Evolutionary conservation across 2,329 filamentous ascomycete species (phyloP).

Genomic region (Xylariales sp.): DNA sequence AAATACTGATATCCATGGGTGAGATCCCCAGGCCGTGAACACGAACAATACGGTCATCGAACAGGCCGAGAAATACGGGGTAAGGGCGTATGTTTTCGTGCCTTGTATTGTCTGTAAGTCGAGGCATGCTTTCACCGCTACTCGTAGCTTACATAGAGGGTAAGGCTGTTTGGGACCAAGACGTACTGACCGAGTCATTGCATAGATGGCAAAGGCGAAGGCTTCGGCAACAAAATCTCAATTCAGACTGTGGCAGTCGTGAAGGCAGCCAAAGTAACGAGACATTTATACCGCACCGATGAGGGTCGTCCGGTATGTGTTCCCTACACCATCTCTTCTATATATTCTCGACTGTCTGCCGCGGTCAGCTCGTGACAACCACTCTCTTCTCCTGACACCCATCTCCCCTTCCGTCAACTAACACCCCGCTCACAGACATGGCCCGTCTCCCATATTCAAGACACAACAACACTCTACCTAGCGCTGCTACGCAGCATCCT

Average conservation of each 20-base stretch:
- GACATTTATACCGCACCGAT: slow-evolving; percentile 39
- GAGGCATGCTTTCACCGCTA: neutral
- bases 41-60: slow-evolving; percentile 41
- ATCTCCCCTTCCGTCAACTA: neutral
- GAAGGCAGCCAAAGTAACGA: slow-evolving; percentile 34
- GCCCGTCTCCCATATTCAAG: slow-evolving; percentile 48
- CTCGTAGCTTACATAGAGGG: neutral
- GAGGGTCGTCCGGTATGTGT: slow-evolving; percentile 28
- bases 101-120: slow-evolving; percentile 47
- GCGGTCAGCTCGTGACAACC: neutral
- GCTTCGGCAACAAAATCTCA: slow-evolving; percentile 46
- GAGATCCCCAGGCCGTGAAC: slow-evolving; percentile 33
- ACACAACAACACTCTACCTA: slow-evolving; percentile 43
- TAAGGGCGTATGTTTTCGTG: slow-evolving; percentile 46
- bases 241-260: slow-evolving; percentile 48
- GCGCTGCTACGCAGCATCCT: slow-evolving; percentile 41
- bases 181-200: neutral
- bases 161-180: neutral
- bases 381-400: neutral
- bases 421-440: slow-evolving; percentile 30
- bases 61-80: slow-evolving; percentile 33
- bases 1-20: too few relatives aligned
- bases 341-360: neutral
- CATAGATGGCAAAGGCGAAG: slow-evolving; percentile 39
- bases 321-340: neutral